A percentile compares a stretch with the other conserved stretches of the same genome.
Evolutionary conservation across 73 alveolate species (phyloP).

Genomic region (Paramecium caudatum): DNA sequence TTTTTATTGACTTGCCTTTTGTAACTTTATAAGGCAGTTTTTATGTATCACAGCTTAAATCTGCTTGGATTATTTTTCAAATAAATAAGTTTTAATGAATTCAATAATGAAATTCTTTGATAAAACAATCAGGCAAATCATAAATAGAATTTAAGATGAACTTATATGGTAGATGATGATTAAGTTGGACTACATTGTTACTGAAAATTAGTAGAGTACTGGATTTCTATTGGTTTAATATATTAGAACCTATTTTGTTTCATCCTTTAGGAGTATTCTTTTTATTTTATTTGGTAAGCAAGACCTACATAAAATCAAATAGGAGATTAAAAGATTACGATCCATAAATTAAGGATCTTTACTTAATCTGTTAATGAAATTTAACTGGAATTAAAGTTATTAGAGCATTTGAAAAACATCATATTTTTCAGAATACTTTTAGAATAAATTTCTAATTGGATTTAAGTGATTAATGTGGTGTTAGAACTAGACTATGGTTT

Average conservation of each 20-base stretch:
- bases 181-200: constrained; percentile 37
- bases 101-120: constrained; percentile 86
- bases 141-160: constrained; percentile 91
- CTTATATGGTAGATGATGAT: constrained; percentile 75
- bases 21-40: not conserved
- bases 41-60: constrained; percentile 5
- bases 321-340: constrained; percentile 69
- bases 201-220: constrained; percentile 44
- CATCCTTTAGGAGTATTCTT: constrained; percentile 11
- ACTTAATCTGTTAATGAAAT: constrained; percentile 37
- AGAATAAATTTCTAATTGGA: constrained; percentile 4
- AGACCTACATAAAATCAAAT: constrained; percentile 32
- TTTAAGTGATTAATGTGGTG: constrained; percentile 41
- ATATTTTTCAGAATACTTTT: not conserved
- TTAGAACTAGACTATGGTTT: constrained; percentile 41
- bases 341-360: constrained; percentile 62
- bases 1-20: constrained; percentile 4
- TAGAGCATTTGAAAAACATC: constrained; percentile 31
- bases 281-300: constrained; percentile 15
- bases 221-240: constrained; percentile 67
- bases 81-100: constrained; percentile 12
- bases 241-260: constrained; percentile 51
- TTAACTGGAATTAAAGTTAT: constrained; percentile 46
- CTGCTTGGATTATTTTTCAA: constrained; percentile 18
- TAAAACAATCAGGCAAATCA: constrained; percentile 90